Conservation (phyloP, 495 filamentous ascomycete species). For the Trichoderma reesei region DNA sequence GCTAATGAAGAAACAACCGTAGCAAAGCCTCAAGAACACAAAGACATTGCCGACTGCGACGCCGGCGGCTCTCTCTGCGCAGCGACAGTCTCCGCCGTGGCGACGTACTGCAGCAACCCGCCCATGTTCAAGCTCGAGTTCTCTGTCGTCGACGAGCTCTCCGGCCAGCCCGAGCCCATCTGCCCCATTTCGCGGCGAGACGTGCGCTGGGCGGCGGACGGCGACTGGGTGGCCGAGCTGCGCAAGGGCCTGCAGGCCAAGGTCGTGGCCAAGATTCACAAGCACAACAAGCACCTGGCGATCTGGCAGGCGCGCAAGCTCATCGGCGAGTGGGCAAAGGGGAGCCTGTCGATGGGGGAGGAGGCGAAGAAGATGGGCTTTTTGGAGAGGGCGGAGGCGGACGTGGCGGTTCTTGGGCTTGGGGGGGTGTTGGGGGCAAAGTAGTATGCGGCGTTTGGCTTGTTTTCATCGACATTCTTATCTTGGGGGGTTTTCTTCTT, state of each 20-base stretch:
- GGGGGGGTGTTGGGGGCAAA: neutral
- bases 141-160: neutral
- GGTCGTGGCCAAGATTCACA: constrained; percentile 1
- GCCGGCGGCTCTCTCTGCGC: neutral
- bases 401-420: neutral
- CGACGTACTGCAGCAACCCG: neutral
- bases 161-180: neutral
- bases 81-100: neutral
- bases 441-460: neutral
- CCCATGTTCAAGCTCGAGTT: neutral
- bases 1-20: neutral
- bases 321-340: constrained; percentile 9
- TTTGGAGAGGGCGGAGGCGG: neutral
- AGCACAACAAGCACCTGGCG: neutral
- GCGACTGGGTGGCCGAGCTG: neutral
- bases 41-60: neutral
- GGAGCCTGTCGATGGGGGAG: constrained; percentile 4
- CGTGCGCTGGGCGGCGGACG: neutral
- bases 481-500: neutral
- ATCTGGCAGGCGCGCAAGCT: constrained; percentile 7
- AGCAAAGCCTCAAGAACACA: neutral
- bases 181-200: neutral
- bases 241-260: neutral
- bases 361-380: neutral
- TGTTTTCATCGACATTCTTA: too few species aligned